Evolutionary conservation across 2,329 filamentous ascomycete genomes (phyloP), one percentile per base, ranked within the genome.

Genomic region (Pseudocercospora crystallina): DNA sequence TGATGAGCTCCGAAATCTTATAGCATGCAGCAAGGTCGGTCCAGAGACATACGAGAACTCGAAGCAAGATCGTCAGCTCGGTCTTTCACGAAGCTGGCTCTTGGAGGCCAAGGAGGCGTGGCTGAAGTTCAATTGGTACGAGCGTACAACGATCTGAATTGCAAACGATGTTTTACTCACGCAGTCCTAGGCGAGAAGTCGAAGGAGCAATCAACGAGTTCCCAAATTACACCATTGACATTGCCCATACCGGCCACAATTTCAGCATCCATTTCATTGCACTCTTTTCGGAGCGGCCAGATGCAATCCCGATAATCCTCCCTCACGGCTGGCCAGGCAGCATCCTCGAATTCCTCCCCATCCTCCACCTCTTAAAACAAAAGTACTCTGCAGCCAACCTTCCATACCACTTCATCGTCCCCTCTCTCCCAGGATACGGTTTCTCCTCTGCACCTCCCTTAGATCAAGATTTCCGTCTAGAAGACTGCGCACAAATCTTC

Each of bases 351-450:
- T 66, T 68, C 15, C 36, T 54, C 9, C 57, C 57, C 11, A 61
- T 70, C 10, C 49, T 70, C 11, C 51, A 54, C 13, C 49, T 53
- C 2, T 54, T 71, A 10, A 62, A 59, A n/a, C 48, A 60, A 3
- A 75, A 74, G 40, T 80, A 81, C 59, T 70, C 72, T 0, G 71
- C 78, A 0, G 64, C 73, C 1, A 70, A 69, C 1, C 66, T 82
- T 5, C 79, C 80, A 0, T 83, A 79, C 58, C 80, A 83, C 54
- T 62, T 82, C 37, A 71, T 83, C 35, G 73, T 76, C 0, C 80
- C 80, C 0, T 78, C 75, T 0, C 65, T 81, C 1, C 76, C 77
- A 0, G 80, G 78, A 14, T 83, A 76, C 55, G 68, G 70, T 0
- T 72, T 77, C 45, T 79, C 76, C 0, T 71, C 71, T 0, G 61